phyloP scores from a whole-genome alignment of 306 rosid species.

The Abrus precatorius region DNA sequence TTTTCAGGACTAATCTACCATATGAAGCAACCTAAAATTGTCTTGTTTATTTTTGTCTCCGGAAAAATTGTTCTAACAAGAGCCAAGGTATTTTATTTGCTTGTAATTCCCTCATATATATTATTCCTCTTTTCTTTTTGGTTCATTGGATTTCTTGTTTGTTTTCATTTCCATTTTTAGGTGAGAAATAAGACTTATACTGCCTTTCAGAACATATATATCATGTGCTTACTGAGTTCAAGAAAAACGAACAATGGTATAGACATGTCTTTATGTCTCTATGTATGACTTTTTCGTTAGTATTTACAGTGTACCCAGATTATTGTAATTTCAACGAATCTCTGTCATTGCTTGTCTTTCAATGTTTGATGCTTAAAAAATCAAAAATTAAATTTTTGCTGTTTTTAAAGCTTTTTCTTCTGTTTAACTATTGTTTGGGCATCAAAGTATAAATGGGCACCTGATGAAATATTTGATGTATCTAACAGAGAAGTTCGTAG shows the following conservation, averaged over 20 bases:
- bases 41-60: constrained; percentile 90
- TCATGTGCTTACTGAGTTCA: constrained; percentile 91
- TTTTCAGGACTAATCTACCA: constrained; percentile 96
- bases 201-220: constrained; percentile 96
- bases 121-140: neutral
- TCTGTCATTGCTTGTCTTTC: neutral
- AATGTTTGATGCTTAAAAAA: too few species aligned
- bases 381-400: neutral
- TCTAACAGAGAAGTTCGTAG: constrained; percentile 50
- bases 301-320: neutral
- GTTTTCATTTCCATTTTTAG: constrained; percentile 46
- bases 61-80: constrained; percentile 98
- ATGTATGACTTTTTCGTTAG: neutral
- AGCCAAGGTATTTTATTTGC: constrained; percentile 76
- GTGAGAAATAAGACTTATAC: constrained; percentile 93
- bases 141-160: neutral
- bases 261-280: constrained; percentile 18
- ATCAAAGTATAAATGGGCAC: neutral
- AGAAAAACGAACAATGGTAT: constrained; percentile 93
- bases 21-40: constrained; percentile 98
- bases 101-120: neutral
- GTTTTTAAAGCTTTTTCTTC: neutral
- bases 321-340: constrained; percentile 13
- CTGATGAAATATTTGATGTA: constrained; percentile 16
- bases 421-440: neutral